Evolutionary conservation across 2,329 filamentous ascomycete species (phyloP).

Genomic region (Tetracladium maxilliforme): DNA sequence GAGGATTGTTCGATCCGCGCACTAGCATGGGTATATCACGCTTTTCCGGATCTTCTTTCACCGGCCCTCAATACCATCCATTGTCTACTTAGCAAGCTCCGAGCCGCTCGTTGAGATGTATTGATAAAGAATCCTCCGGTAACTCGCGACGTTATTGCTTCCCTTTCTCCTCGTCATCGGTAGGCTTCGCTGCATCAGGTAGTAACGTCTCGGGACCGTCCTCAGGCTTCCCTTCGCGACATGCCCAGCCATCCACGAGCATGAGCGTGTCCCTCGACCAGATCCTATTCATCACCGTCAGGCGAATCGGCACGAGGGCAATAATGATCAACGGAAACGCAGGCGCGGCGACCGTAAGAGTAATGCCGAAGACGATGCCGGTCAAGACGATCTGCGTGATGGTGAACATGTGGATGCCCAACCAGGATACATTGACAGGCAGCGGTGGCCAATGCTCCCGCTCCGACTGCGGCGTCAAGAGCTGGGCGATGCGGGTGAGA

Average conservation of each 20-base stretch:
- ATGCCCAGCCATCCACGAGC: slow-evolving; percentile 29
- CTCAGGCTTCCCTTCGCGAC: slow-evolving; percentile 35
- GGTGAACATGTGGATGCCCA: slow-evolving; percentile 43
- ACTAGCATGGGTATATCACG: no score
- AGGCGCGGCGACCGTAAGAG: slow-evolving; percentile 45
- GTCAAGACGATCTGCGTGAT: slow-evolving; percentile 41
- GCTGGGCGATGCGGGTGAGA: slow-evolving; percentile 37
- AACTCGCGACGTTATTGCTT: no score
- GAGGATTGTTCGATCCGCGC: no score
- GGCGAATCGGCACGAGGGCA: slow-evolving; percentile 43
- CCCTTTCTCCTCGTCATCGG: no score
- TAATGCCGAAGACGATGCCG: slow-evolving; percentile 45
- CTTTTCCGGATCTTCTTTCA: no score
- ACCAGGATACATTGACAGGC: slow-evolving; percentile 28
- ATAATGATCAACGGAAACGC: slow-evolving; percentile 51
- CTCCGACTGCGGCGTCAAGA: slow-evolving; percentile 36
- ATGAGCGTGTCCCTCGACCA: slow-evolving; percentile 42
- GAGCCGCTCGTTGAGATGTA: no score
- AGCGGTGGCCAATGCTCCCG: slow-evolving; percentile 33
- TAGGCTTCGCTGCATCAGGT: no score
- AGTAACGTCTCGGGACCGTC: no score
- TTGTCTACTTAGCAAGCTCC: no score
- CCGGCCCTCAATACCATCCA: no score
- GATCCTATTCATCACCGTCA: slow-evolving; percentile 42
- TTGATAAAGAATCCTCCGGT: no score